These are phyloP conservation scores for Xylaria bambusicola DNA, from an alignment of 495 filamentous ascomycete genomes.

Conservation along the genomic window DNA sequence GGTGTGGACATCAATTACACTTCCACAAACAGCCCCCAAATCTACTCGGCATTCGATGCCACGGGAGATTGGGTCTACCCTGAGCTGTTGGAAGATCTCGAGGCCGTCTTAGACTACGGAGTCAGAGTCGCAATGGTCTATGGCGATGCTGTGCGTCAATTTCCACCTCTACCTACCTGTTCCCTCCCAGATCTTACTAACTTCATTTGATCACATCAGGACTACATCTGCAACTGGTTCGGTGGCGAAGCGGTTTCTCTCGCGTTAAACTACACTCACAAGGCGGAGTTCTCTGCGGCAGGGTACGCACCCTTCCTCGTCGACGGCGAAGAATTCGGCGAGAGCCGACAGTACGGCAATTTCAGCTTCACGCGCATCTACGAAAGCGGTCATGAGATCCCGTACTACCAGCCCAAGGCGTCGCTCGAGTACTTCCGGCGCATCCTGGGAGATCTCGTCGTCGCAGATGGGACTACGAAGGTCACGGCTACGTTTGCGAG, in stretches of 20 bases:
- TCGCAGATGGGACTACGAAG: slow-evolving; percentile 11
- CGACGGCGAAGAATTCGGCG: slow-evolving; percentile 36
- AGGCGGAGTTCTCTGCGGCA: slow-evolving; percentile 45
- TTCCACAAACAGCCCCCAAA: slow-evolving; percentile 34
- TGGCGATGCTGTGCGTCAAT: slow-evolving; percentile 42
- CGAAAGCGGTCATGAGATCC: slow-evolving; percentile 61
- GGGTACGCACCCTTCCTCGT: slow-evolving; percentile 50
- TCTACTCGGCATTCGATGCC: slow-evolving; percentile 46
- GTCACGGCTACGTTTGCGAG: slow-evolving; percentile 49
- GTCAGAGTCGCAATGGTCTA: slow-evolving; percentile 49
- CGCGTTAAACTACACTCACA: slow-evolving; percentile 39
- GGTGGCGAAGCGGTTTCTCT: slow-evolving; percentile 56
- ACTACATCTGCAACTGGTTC: slow-evolving; percentile 60
- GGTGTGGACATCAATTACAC: slow-evolving; percentile 56
- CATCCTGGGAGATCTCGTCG: background rate
- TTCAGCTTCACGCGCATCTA: slow-evolving; percentile 66
- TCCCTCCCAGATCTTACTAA: no score
- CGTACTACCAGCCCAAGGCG: slow-evolving; percentile 62
- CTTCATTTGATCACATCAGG: no score
- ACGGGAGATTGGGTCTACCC: slow-evolving; percentile 53
- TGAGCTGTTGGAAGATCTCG: slow-evolving; percentile 47
- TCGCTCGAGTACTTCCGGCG: slow-evolving; percentile 46
- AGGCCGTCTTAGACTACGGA: slow-evolving; percentile 44
- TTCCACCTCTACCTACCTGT: no score
- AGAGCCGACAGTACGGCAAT: slow-evolving; percentile 56